Base-by-base conservation (phyloP, 148 eudicot species). In the Rhododendron simsii region DNA sequence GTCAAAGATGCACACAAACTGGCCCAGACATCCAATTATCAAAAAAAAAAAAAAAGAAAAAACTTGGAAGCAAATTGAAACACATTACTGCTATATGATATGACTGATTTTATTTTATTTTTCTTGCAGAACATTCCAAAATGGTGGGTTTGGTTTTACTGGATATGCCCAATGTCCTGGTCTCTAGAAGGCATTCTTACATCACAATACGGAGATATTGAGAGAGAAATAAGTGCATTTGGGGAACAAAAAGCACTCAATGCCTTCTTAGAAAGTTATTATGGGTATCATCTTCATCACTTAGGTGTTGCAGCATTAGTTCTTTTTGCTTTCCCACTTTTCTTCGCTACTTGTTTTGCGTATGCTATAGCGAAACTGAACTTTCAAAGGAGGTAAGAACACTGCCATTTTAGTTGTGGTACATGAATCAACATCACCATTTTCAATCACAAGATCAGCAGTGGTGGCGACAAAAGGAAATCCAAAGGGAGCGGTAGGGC, bases 141-240 rank as follows among this genome's bases (percentile, higher is more conserved):
- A 53, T 84, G 86, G 86, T 84, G 81, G 86, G 33, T 16, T 50
- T 84, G 71, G 86, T 75, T 67, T 53, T 84, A 84, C 81, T 84
- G 86, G 86, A 84, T 84, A 39, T 76, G 81, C 53, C 86, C 86
- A 55, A 33, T 69, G 13, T 37, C 86, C 39, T 84, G 86, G 86
- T 84, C 81, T 37, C 37, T 84, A 45, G 37, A 59, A 55, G 50
- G 81, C 86, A 28, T 76, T 76, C 78, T 84, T 39, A 76, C 86
- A 30, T 75, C 86, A 53, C 86, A 84, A 76, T 76, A 84, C 15
- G 81, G 86, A 84, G 86, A 84, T n/a, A 55, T 76, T 53, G 86
- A 84, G 11, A 55, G 55, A 7, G 53, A 84, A 75, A 76, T 84
- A 51, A 10, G 6, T 35, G 81, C 77, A 9, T 57, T 75, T 7